Base-by-base conservation (phyloP, 2,329 filamentous ascomycete species). In the Colletotrichum sp. region DNA sequence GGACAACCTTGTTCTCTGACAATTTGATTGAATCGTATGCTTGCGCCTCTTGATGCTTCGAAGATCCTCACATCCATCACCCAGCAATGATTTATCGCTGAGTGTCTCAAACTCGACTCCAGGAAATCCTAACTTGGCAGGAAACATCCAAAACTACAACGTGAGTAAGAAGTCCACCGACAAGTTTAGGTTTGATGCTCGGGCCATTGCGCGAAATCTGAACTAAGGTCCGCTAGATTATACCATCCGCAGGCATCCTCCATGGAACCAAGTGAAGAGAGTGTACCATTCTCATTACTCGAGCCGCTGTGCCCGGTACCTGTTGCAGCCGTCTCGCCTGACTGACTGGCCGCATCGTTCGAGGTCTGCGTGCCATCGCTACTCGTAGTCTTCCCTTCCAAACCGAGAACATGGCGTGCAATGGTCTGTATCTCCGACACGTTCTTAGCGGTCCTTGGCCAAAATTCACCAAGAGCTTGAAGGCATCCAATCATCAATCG, bases 401-500 rank as follows among this genome's bases (percentile, higher is more conserved):
- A 38, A 3, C 71, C 70, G 64, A 83, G 71, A 21, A 82, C 83
- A 48, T 83, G 78, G 8, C 80, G 81, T 6, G 84, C 84, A 65
- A 87, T 85, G 0, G 77, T 83, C 72, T 86, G 85, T 3, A 87
- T 82, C 76, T 87, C 85, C 16, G 79, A 71, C 1, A 87, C 80
- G 73, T 84, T 85, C 66, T 79, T 82, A 1, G 81, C 80, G 7
- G 81, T 82, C 36, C 83, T 78, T 0, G 84, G 81, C 86, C 86
- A 87, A 3, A 84, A n/a, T 8, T 81, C 79, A 2, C 80, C 85
- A 61, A 87, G 48, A 6, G 79, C 77, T 75, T 82, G 83, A 10
- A 87, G 79, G 71, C 83, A 87, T 1, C 85, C 85, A n/a, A 87
- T 83, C 6, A 78, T 84, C 79, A 87, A 81, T 7, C 85, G 82